Evolutionary conservation across 1,284 basidiomycete genomes (phyloP), one percentile per base, ranked within the genome.

Genomic region (Apiotrichum veenhuisii): DNA sequence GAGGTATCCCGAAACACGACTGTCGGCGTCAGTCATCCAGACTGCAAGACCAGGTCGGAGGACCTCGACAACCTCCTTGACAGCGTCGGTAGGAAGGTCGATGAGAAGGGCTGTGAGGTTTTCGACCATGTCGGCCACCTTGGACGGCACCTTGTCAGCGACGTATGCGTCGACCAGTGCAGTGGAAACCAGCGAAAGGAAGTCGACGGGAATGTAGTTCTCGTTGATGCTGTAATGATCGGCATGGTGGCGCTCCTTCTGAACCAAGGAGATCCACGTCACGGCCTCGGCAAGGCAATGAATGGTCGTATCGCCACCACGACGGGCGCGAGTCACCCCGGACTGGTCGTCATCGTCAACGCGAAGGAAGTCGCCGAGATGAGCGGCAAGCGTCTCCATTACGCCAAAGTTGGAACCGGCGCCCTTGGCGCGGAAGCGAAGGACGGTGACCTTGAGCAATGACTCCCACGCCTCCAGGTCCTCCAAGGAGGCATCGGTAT

Each of bases 401-500:
- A 75, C 66, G 25, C 72, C 73, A 45, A 68, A 59, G 59, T 75
- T 73, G 17, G 69, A 60, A 5, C 70, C 72, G 1, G 66, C 68
- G 4, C 64, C 56, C 57, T 68, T 71, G 23, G 70, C 68, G 20
- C 69, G 59, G 63, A 70, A 75, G 11, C 71, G 64, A 14, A 66
- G 52, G 12, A 72, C 66, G 2, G 69, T 67, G 5, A 59, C 64
- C 45, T 63, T 52, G 26, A 75, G 62, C 14, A 75, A 53, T 17
- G 33, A 23, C 34, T 67, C 52, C 73, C 73, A 75, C 5, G 62
- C 62, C 8, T 40, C 53, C 18, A 73, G 58, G 54, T 71, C 68
- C 9, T 63, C 61, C 7, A 48, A 9, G 5, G 52, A 49, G 3
- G 67, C 62, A 11, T 46, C 15, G 30, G 50, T 57, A 57, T 74